Conservation (phyloP, 768 basidiomycete species). For the Agaricus bisporus region DNA sequence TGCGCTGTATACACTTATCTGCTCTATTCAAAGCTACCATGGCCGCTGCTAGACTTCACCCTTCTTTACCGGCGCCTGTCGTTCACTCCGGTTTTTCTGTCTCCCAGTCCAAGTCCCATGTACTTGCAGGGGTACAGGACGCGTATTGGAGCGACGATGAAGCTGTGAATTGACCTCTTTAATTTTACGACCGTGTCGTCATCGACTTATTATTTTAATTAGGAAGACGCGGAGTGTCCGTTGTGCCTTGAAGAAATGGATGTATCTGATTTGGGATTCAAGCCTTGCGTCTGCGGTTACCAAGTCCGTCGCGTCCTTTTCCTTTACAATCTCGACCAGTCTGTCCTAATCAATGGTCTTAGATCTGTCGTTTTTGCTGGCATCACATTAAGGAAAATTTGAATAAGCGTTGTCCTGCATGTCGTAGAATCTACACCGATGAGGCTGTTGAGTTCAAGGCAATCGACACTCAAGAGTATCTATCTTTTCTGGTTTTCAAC, state of each 20-base stretch:
- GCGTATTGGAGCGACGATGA: constrained; percentile 97
- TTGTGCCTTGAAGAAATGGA: constrained; percentile 99
- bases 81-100: constrained; percentile 65
- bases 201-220: constrained; percentile 12
- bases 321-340: not conserved
- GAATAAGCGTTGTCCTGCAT: constrained; percentile 95
- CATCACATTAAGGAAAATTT: constrained; percentile 96
- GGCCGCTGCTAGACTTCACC: constrained; percentile 25
- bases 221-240: constrained; percentile 98
- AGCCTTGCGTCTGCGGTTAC: constrained; percentile 98
- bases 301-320: constrained; percentile 49
- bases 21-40: constrained; percentile 10
- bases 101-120: constrained; percentile 78
- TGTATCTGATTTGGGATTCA: constrained; percentile 97
- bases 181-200: not conserved
- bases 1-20: constrained; percentile 13
- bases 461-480: constrained; percentile 90
- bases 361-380: constrained; percentile 99
- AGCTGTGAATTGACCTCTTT: constrained; percentile 41
- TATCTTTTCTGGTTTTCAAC: constrained; percentile 13
- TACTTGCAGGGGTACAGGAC: constrained; percentile 87
- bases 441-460: constrained; percentile 94
- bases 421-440: constrained; percentile 88
- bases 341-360: constrained; percentile 10
- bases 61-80: constrained; percentile 68